Evolutionary conservation across 2,329 filamentous ascomycete species (phyloP).

Genomic region (Aureobasidium sp.): DNA sequence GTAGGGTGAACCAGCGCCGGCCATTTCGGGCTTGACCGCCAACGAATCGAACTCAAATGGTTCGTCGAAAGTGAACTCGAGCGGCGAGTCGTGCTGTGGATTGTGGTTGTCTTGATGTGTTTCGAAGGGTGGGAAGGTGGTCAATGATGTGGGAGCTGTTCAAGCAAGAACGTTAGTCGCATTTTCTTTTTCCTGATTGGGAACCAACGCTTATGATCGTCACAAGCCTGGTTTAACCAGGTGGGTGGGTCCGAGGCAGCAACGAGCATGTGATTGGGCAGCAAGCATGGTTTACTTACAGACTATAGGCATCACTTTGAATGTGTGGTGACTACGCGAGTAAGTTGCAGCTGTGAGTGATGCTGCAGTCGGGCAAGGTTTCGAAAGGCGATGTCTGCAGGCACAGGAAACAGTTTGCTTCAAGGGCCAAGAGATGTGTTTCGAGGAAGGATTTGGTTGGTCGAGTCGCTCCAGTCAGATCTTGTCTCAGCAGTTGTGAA

Average conservation of each 20-base stretch:
- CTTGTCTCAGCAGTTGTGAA: slow-evolving; percentile 8
- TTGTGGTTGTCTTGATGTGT: slow-evolving; percentile 17
- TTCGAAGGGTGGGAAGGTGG: slow-evolving; percentile 26
- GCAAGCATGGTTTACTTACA: slow-evolving; percentile 8
- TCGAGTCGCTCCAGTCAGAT: slow-evolving; percentile 6
- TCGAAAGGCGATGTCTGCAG: slow-evolving; percentile 1
- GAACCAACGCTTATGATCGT: slow-evolving; percentile 1
- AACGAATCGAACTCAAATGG: slow-evolving; percentile 17
- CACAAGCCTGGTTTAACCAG: not conserved
- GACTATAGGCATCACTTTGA: slow-evolving; percentile 14
- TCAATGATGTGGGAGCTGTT: slow-evolving; percentile 19
- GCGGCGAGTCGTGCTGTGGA: slow-evolving; percentile 26
- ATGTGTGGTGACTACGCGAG: not conserved
- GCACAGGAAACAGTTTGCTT: slow-evolving; percentile 7
- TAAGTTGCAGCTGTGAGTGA: not conserved
- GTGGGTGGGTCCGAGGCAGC: not conserved
- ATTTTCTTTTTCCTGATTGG: not conserved
- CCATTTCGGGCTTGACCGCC: slow-evolving; percentile 33
- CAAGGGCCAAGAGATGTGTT: not conserved
- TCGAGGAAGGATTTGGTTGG: not conserved
- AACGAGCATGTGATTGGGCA: slow-evolving; percentile 1
- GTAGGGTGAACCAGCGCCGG: slow-evolving; percentile 49
- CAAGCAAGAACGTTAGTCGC: not conserved
- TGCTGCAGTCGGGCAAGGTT: not conserved
- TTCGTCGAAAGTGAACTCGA: slow-evolving; percentile 25